A percentile compares a stretch with the other conserved stretches of the same genome.
Evolutionary conservation across 306 rosid species (phyloP).

Genomic region (Lotus japonicus): DNA sequence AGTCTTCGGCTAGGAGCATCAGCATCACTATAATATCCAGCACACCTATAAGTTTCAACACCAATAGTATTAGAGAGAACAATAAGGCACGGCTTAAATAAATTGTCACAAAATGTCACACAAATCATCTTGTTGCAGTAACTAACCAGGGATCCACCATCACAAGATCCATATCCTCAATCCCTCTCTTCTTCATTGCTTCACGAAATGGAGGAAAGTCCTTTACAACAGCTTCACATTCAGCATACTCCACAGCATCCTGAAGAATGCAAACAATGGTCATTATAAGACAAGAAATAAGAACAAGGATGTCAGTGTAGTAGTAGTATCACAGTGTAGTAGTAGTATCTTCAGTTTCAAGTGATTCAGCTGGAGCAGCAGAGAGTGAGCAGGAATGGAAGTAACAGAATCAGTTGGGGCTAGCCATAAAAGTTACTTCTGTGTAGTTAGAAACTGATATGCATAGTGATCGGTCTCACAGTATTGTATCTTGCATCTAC

Average conservation of each 20-base stretch:
- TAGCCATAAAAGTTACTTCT: too few relatives aligned
- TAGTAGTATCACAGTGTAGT: too few relatives aligned
- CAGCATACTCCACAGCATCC: slow-evolving; percentile 88
- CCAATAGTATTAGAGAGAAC: slow-evolving; percentile 4
- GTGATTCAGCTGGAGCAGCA: too few relatives aligned
- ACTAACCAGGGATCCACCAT: slow-evolving; percentile 84
- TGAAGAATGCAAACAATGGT: slow-evolving; percentile 1
- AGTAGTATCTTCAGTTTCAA: too few relatives aligned
- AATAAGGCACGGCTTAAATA: not conserved
- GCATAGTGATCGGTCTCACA: too few relatives aligned
- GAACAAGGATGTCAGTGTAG: not conserved
- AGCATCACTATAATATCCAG: slow-evolving; percentile 69
- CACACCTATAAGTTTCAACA: slow-evolving; percentile 46
- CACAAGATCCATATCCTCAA: slow-evolving; percentile 84
- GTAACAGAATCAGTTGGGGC: too few relatives aligned
- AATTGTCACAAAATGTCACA: not conserved
- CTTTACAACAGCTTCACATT: slow-evolving; percentile 78
- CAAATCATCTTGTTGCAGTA: not conserved
- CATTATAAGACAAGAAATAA: not conserved
- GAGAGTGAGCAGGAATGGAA: too few relatives aligned
- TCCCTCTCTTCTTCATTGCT: slow-evolving; percentile 87
- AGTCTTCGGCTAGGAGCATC: slow-evolving; percentile 87
- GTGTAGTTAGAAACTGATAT: too few relatives aligned
- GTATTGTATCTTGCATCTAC: too few relatives aligned
- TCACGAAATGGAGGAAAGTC: slow-evolving; percentile 62